phyloP scores from a whole-genome alignment of 1,284 basidiomycete species.

The Austroboletus niveus region DNA sequence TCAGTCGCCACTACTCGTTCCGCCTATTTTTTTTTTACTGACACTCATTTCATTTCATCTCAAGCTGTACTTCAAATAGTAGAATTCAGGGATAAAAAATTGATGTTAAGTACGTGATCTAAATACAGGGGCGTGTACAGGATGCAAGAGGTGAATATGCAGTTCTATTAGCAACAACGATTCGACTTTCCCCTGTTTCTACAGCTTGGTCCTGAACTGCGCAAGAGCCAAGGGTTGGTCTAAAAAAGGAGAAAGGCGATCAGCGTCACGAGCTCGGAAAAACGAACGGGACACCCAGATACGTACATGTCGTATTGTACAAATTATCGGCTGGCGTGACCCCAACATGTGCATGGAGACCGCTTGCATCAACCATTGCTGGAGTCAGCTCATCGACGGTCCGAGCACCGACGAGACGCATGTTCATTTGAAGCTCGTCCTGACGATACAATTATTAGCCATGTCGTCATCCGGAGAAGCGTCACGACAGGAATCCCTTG shows the following conservation, averaged over 20 bases:
- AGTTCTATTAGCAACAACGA: not conserved
- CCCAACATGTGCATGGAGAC: conserved; percentile 39
- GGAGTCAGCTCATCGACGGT: conserved; percentile 55
- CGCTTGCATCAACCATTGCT: conserved; percentile 50
- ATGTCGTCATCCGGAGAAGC: conserved; percentile 7
- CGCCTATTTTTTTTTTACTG: not conserved
- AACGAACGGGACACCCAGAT: not conserved
- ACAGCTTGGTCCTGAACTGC: conserved; percentile 26
- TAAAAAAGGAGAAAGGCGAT: conserved; percentile 3
- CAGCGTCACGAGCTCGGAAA: conserved; percentile 1
- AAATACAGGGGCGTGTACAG: not conserved
- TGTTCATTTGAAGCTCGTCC: conserved; percentile 60
- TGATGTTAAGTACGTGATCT: not conserved
- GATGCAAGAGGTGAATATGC: not conserved
- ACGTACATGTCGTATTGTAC: conserved; percentile 53
- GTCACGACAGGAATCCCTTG: not conserved
- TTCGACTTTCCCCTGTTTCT: not conserved
- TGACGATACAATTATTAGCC: conserved; percentile 18
- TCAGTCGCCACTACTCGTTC: not conserved
- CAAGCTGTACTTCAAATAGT: not conserved
- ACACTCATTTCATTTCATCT: too few species aligned
- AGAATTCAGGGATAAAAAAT: not conserved
- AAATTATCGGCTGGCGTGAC: conserved; percentile 45
- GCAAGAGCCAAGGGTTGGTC: conserved; percentile 34
- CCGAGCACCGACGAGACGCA: conserved; percentile 62